Base-by-base conservation (phyloP, 306 rosid species). In the Rosa persica region DNA sequence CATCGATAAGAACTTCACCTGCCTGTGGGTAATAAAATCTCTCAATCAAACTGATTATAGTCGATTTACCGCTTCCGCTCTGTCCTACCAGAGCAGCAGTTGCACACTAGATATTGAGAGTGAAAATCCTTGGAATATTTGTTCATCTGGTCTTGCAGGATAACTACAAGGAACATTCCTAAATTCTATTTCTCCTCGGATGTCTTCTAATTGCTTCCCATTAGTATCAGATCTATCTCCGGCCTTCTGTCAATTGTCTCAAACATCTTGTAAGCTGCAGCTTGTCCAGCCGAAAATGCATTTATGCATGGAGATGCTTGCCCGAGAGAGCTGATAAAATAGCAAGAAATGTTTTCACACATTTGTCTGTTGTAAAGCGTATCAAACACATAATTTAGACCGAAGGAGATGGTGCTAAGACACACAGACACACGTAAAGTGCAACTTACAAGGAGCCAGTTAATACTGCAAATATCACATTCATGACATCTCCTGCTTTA, bases 221-320 rank as follows among this genome's bases (percentile, higher is more conserved):
- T 0, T 19, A 52, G 23, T 52, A 52, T 52, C 58, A 52, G 1
- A 52, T 52, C 58, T 5, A 52, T 52, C 3, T 52, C 83, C 9
- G 58, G 23, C 58, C 2, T 52, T 52, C 58, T 19, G 58, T 52
- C 6, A 7, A 52, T 52, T 52, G 58, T 52, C 23, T 52, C 23
- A 52, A 52, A 52, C 58, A 52, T 52, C 58, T 52, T 52, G 17
- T 19, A 52, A 5, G 58, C 58, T 52, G 58, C 58, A 52, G 22
- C 58, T 52, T 52, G 22, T 20, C 58, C 58, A 3, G 74, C 25
- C 11, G 83, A 74, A 51, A 80, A 80, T 65, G 83, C 78, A 27
- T 44, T 73, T 34, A 80, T 22, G 68, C 78, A 64, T 4, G 83
- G 78, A 6, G 78, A 80, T 73, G 69, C 47, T 40, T 80, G 74